Conservation (phyloP, 108 stramenopile genomes). For the Pseudonitzschia multiseries region DNA sequence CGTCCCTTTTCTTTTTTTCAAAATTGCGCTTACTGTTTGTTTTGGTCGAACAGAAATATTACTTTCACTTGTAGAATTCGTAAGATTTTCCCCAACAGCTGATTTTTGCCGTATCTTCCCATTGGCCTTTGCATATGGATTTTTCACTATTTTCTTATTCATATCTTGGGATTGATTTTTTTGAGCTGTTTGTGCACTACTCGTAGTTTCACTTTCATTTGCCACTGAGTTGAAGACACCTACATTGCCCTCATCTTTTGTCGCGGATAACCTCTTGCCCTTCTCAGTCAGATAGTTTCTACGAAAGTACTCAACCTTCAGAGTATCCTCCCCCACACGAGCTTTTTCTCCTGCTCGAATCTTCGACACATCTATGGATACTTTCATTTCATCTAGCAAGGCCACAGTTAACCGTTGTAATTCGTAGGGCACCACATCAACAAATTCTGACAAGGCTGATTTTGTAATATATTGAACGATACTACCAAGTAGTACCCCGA, state of each 20-base stretch:
- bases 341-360: constrained; percentile 25
- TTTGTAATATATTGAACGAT: constrained; percentile 9
- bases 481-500: constrained; percentile 4
- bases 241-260: background rate
- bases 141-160: background rate
- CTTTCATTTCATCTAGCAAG: constrained; percentile 18
- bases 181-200: background rate
- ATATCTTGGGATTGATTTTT: background rate
- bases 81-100: background rate
- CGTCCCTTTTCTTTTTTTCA: background rate
- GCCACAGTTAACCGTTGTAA: constrained; percentile 2
- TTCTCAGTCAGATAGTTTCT: background rate
- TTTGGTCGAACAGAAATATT: background rate
- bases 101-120: background rate
- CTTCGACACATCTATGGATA: constrained; percentile 12
- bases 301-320: constrained; percentile 23
- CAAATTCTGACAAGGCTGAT: background rate
- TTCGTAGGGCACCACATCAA: constrained; percentile 22
- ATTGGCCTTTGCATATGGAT: constrained; percentile 7
- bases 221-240: background rate
- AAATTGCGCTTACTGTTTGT: background rate
- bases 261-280: background rate
- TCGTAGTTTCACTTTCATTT: background rate
- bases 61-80: background rate
- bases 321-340: constrained; percentile 7